Conservation (phyloP, 1,284 basidiomycete genomes). For the Sanghuangporus sanghuang region DNA sequence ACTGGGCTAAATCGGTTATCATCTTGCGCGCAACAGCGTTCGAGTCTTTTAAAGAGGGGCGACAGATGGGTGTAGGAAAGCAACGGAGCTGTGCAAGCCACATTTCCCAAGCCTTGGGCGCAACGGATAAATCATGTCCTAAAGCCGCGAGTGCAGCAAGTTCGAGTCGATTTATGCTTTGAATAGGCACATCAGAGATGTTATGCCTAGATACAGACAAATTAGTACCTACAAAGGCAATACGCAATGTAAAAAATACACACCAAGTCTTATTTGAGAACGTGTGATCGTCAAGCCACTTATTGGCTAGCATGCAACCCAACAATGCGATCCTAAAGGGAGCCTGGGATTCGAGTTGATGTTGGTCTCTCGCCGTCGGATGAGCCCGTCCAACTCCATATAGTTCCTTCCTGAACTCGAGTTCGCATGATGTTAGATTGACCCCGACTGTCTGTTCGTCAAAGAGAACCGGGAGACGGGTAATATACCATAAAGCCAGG, state of each 20-base stretch:
- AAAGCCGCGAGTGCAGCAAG: slow-evolving; percentile 65
- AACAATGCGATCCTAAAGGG: slow-evolving; percentile 72
- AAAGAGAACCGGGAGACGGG: slow-evolving; percentile 67
- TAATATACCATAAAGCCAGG: slow-evolving; percentile 80
- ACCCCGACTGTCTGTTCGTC: slow-evolving; percentile 19
- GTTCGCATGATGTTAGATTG: slow-evolving; percentile 21
- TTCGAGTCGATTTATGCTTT: slow-evolving; percentile 64
- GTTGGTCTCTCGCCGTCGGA: slow-evolving; percentile 51
- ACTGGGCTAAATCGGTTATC: slow-evolving; percentile 62
- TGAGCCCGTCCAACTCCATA: slow-evolving; percentile 58
- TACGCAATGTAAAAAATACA: slow-evolving; percentile 24
- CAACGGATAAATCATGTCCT: slow-evolving; percentile 60
- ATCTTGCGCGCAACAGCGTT: slow-evolving; percentile 59
- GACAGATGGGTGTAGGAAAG: slow-evolving; percentile 68
- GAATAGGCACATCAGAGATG: slow-evolving; percentile 68
- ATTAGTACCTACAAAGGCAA: slow-evolving; percentile 9
- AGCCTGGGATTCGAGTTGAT: slow-evolving; percentile 44
- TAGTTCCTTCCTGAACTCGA: slow-evolving; percentile 38
- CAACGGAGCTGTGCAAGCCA: slow-evolving; percentile 63
- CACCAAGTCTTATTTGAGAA: slow-evolving; percentile 92
- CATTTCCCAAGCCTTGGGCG: slow-evolving; percentile 54
- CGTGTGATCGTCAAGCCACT: slow-evolving; percentile 90
- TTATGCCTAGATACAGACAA: slow-evolving; percentile 51
- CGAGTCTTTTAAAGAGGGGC: slow-evolving; percentile 60
- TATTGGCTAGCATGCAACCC: slow-evolving; percentile 87